Conservation (phyloP, 2,329 filamentous ascomycete species). For the Ceratocystiopsis minuta region DNA sequence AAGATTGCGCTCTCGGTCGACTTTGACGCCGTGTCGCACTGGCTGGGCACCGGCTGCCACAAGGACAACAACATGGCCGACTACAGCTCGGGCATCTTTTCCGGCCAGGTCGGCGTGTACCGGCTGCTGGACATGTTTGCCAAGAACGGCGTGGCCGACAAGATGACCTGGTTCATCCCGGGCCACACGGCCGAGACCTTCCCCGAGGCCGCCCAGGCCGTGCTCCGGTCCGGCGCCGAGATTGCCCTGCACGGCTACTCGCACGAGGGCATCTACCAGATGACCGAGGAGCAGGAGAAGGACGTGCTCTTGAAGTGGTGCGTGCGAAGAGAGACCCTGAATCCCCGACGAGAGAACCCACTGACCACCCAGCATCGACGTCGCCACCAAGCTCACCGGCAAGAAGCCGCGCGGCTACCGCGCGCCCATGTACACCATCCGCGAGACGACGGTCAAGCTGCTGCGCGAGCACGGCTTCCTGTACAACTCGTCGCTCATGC, state of each 20-base stretch:
- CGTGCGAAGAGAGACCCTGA: too few species aligned
- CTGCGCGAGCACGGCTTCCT: slow-evolving; percentile 48
- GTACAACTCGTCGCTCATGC: slow-evolving; percentile 49
- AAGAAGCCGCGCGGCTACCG: slow-evolving; percentile 49
- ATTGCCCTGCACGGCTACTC: slow-evolving; percentile 25
- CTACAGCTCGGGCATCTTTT: slow-evolving; percentile 27
- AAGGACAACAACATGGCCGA: slow-evolving; percentile 30
- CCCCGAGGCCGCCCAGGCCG: slow-evolving; percentile 22
- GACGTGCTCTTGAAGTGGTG: slow-evolving; percentile 49
- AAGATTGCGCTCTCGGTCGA: slow-evolving; percentile 20
- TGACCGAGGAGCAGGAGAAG: slow-evolving; percentile 53
- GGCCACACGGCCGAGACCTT: slow-evolving; percentile 30
- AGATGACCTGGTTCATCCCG: slow-evolving; percentile 36
- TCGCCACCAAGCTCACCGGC: slow-evolving; percentile 1
- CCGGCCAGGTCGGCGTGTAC: slow-evolving; percentile 33
- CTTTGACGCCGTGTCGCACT: slow-evolving; percentile 35
- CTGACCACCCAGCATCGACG: slow-evolving; percentile 12
- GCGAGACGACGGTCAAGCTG: slow-evolving; percentile 30
- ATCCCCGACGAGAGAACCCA: too few species aligned
- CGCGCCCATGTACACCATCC: slow-evolving; percentile 28
- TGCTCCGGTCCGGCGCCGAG: slow-evolving; percentile 27
- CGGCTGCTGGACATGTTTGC: slow-evolving; percentile 51
- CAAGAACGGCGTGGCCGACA: slow-evolving; percentile 48
- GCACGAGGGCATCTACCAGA: slow-evolving; percentile 24
- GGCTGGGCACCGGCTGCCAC: slow-evolving; percentile 31